These are phyloP conservation scores for Pharus latifolius DNA, from an alignment of 176 grass and related monocot genomes.

Conservation along the genomic window DNA sequence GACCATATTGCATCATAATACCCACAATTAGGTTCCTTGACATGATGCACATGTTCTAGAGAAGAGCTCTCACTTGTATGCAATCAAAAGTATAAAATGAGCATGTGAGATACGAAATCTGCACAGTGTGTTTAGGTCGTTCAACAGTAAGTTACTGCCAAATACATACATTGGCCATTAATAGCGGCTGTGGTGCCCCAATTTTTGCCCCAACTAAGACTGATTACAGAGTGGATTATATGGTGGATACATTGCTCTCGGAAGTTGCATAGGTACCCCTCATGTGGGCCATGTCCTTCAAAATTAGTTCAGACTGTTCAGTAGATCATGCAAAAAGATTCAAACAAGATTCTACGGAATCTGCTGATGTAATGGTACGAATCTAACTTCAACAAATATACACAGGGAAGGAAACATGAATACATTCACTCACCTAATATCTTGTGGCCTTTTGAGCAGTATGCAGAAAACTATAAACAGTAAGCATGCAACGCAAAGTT, in stretches of 20 bases:
- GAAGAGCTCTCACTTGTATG: background rate
- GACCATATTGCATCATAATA: background rate
- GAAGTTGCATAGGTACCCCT: background rate
- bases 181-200: background rate
- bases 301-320: background rate
- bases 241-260: background rate
- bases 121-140: background rate
- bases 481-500: constrained; percentile 40
- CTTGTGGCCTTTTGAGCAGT: background rate
- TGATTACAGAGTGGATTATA: background rate
- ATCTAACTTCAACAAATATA: background rate
- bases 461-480: constrained; percentile 40
- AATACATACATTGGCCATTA: background rate
- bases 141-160: background rate
- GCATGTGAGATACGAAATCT: no score
- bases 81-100: no score
- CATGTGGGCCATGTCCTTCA: background rate
- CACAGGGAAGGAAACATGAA: background rate
- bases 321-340: background rate
- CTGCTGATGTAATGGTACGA: background rate
- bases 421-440: constrained; percentile 17
- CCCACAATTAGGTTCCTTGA: background rate
- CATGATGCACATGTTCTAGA: background rate
- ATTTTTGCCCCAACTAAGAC: background rate
- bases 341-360: background rate